Base-by-base conservation (phyloP, 805 yeast species). In the Candida ponderosae region DNA sequence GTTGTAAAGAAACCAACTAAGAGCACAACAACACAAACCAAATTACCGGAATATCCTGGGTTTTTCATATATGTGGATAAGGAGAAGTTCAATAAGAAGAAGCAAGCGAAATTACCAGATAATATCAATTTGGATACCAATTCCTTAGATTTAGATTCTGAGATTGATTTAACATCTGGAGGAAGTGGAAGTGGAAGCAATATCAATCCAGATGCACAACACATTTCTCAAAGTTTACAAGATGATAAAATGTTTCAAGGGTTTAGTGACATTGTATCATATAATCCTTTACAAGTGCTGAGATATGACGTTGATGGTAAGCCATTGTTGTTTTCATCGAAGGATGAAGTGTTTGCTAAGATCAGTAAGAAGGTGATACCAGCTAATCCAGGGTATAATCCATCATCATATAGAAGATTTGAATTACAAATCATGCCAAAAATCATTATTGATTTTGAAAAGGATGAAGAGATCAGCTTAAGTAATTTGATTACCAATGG, bases 341-440 rank as follows among this genome's bases (percentile, higher is more conserved):
- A 66, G 32, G 90, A 79, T 42, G 70, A 67, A 1, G 65, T 73
- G 5, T 71, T 76, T 18, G 58, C 66, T 16, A 61, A 70, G 32
- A 63, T 76, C 13, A 41, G 47, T 6, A 52, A 51, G 41, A 46
- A 54, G 32, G 51, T 59, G 10, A 60, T 84, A 9, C 87, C 95
- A 10, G 58, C 50, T 0, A 50, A 41, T 3, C 83, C 85, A 4
- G 70, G 72, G 2, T 77, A 63, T 46, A 74, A 81, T 41, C 85
- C 86, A 6, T 59, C 78, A 26, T 68, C 80, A 16, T 31, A 42
- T 13, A 69, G 90, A 46, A 72, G 71, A 24, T 83, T 87, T 53
- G 98, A 93, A 59, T 62, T 90, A 40, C 98, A 93, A 56, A 58
- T 93, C 38, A 90, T 90, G 97, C 98, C 98, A 3, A 86, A 86